A percentile compares a stretch with the other conserved stretches of the same genome.
These are phyloP conservation scores for Leccinum fuscescens DNA, from an alignment of 1,284 basidiomycete species.

Conservation along the genomic window DNA sequence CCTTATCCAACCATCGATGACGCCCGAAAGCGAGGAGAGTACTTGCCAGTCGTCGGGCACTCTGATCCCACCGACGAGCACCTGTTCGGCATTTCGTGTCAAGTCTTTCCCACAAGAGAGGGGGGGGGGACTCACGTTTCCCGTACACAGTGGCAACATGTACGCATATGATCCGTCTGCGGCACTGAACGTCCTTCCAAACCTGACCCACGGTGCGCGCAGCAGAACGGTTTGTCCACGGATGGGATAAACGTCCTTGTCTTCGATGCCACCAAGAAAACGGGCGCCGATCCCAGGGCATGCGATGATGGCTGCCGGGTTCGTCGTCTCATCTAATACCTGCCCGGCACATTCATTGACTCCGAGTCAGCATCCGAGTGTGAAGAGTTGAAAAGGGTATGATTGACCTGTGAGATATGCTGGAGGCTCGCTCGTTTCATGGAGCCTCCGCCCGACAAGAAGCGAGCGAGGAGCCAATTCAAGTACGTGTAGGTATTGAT, in stretches of 20 bases:
- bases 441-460: conserved; percentile 58
- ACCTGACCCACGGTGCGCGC: conserved; percentile 69
- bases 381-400: too few species aligned
- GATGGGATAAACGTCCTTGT: conserved; percentile 71
- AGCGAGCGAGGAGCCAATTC: conserved; percentile 62
- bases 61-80: conserved; percentile 67
- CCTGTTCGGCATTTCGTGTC: conserved; percentile 32
- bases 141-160: conserved; percentile 66
- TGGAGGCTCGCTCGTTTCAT: conserved; percentile 57
- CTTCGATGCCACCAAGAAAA: conserved; percentile 77
- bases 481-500: conserved; percentile 71
- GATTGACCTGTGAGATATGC: conserved; percentile 57
- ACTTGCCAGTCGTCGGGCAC: conserved; percentile 61
- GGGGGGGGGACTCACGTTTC: conserved; percentile 49
- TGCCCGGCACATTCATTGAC: background rate
- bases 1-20: background rate
- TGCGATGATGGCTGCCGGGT: conserved; percentile 50
- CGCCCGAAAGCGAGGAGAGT: background rate
- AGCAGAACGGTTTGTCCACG: conserved; percentile 85
- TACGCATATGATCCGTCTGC: conserved; percentile 58
- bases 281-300: conserved; percentile 68
- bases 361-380: background rate
- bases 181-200: conserved; percentile 55
- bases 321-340: conserved; percentile 24
- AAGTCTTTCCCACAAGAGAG: too few species aligned